Base-by-base conservation (phyloP, 768 basidiomycete species). In the Pholiota conissans region DNA sequence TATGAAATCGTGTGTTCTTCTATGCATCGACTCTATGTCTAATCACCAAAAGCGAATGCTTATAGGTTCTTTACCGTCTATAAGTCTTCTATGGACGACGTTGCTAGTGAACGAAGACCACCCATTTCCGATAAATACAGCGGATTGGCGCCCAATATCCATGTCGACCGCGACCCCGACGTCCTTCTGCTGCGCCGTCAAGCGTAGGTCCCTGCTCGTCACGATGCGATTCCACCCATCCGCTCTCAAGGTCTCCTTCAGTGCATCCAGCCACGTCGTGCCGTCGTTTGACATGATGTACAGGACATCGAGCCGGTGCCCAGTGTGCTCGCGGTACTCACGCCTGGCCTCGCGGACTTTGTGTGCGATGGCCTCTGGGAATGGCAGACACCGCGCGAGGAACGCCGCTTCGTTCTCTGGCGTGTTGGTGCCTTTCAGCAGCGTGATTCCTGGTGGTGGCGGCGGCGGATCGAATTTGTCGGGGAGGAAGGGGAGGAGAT, bases 41-140 rank as follows among this genome's bases (percentile, higher is more conserved):
- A 24, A 57, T 65, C 52, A 67, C 66, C 66, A 79, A 62, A 81
- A 79, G 14, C 79, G 74, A 61, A 69, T 79, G 61, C 75, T 79
- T 53, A 76, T 74, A 5, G 74, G 72, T 54, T 72, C 69, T 59
- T 76, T 79, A 47, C 73, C 75, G 54, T 80, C 78, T 9, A 76
- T 73, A 24, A 82, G 55, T 35, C 81, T 74, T 52, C 73, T 71
- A 64, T 81, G 79, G 1, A 79, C 70, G 28, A 82, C 76, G 55
- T 81, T 82, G 62, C 77, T 79, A 3, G 79, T 80, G 59, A 81
- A 79, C 4, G 78, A 79, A 3, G 76, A 78, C 78, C 79, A 81
- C 81, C 83, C 84, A 61, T 85, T 84, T 4, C 82, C 82, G 49
- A 83, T 72, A 56, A 83, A 84, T 11, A 82, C 78, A 14, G 75